These are phyloP conservation scores for Aspergillus niger DNA, from an alignment of 2,329 filamentous ascomycete species.

Conservation along the genomic window DNA sequence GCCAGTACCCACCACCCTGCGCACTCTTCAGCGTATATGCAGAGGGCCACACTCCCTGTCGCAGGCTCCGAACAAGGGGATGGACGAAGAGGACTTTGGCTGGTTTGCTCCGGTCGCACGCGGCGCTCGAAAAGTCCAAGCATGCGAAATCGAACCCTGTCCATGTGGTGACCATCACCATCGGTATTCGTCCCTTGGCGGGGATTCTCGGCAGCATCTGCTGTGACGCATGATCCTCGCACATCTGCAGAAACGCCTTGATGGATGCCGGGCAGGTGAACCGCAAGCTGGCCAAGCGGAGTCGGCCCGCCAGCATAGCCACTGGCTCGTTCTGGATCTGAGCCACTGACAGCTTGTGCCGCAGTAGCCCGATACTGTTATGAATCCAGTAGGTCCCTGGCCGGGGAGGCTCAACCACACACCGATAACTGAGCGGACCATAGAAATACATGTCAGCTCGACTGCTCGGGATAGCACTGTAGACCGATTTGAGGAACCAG, in stretches of 20 bases:
- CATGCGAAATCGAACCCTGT: neutral
- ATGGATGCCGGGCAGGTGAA: neutral
- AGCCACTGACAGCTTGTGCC: neutral
- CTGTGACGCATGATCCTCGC: neutral
- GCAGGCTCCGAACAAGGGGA: neutral
- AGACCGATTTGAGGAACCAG: slow-evolving; percentile 1
- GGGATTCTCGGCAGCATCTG: neutral
- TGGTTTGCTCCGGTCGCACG: no score
- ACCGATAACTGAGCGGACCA: slow-evolving; percentile 5
- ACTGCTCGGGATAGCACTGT: neutral
- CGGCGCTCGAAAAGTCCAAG: neutral
- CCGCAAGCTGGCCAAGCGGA: neutral
- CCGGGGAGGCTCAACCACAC: neutral
- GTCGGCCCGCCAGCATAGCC: neutral
- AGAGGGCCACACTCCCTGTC: neutral
- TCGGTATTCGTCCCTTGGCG: neutral
- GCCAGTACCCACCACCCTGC: neutral
- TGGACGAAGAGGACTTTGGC: neutral
- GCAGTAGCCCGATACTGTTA: neutral
- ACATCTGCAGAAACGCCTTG: neutral
- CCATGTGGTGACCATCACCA: neutral
- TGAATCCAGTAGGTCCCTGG: neutral
- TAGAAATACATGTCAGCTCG: neutral
- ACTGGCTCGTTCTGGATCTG: neutral
- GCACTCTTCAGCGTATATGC: slow-evolving; percentile 59